Conservation (phyloP, 345 rosid species). For the Eucalyptus marginata region DNA sequence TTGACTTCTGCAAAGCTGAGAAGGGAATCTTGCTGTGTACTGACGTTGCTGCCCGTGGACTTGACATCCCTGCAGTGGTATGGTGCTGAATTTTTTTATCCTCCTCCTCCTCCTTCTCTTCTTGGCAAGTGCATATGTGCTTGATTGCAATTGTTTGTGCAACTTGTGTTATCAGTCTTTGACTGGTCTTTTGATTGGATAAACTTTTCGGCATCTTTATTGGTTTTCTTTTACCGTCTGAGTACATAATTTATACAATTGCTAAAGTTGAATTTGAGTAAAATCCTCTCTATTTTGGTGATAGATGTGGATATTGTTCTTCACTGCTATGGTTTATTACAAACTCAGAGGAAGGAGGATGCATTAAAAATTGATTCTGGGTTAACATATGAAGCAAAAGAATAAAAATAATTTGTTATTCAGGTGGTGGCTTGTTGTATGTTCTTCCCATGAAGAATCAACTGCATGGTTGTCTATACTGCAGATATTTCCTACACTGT, state of each 20-base stretch:
- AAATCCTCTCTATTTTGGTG: not conserved
- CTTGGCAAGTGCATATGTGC: not conserved
- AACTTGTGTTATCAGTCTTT: not conserved
- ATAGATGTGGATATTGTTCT: not conserved
- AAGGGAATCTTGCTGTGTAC: conserved; percentile 96
- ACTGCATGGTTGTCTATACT: not conserved
- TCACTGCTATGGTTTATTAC: not conserved
- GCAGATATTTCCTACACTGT: not conserved
- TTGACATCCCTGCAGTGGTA: conserved; percentile 97
- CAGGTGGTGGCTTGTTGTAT: not conserved
- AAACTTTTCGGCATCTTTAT: not conserved
- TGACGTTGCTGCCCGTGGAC: conserved; percentile 99
- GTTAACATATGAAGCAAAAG: not conserved
- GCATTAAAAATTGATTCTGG: not conserved
- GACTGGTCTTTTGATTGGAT: not conserved
- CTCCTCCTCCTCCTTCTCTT: not conserved
- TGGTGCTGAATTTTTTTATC: not conserved
- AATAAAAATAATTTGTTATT: not conserved
- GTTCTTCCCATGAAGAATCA: not conserved
- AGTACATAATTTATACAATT: not conserved
- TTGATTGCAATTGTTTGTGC: not conserved
- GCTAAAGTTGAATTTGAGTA: not conserved
- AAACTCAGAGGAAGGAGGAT: not conserved
- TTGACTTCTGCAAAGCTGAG: conserved; percentile 82
- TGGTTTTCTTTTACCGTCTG: not conserved